phyloP scores from a whole-genome alignment of 1,139 yeast genomes.

The Protomyces lactucae-debilis region DNA sequence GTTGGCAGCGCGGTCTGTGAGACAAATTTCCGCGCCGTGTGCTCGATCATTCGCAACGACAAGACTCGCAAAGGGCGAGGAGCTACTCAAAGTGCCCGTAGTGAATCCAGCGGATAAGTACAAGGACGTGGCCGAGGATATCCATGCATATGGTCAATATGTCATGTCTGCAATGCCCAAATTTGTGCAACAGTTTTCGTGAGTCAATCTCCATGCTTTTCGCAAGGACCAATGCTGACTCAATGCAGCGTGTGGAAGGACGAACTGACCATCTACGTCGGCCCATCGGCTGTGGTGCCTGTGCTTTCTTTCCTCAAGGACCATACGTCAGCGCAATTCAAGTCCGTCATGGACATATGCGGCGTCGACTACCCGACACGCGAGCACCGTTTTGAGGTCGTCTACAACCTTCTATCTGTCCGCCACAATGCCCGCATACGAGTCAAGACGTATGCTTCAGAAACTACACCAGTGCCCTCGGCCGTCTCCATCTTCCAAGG shows the following conservation, averaged over 20 bases:
- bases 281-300: constrained; percentile 71
- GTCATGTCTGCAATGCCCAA: constrained; percentile 76
- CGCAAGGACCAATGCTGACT: background rate
- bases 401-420: constrained; percentile 72
- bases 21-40: background rate
- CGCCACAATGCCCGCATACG: constrained; percentile 84
- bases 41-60: constrained; percentile 18
- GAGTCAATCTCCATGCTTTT: background rate
- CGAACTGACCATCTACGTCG: constrained; percentile 70
- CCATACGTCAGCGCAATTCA: constrained; percentile 78
- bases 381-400: constrained; percentile 79
- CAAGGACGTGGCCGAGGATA: constrained; percentile 61
- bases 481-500: constrained; percentile 67
- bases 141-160: constrained; percentile 79
- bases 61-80: constrained; percentile 8
- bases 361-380: constrained; percentile 85
- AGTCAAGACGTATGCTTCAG: constrained; percentile 84
- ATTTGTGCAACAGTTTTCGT: constrained; percentile 69
- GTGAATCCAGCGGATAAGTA: constrained; percentile 76
- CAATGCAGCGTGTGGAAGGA: constrained; percentile 69
- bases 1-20: background rate
- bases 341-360: constrained; percentile 72
- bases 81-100: constrained; percentile 50
- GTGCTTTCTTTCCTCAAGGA: constrained; percentile 64
- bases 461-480: constrained; percentile 76